These are phyloP conservation scores for Cladorrhinum samala DNA, from an alignment of 495 filamentous ascomycete species.

Conservation along the genomic window DNA sequence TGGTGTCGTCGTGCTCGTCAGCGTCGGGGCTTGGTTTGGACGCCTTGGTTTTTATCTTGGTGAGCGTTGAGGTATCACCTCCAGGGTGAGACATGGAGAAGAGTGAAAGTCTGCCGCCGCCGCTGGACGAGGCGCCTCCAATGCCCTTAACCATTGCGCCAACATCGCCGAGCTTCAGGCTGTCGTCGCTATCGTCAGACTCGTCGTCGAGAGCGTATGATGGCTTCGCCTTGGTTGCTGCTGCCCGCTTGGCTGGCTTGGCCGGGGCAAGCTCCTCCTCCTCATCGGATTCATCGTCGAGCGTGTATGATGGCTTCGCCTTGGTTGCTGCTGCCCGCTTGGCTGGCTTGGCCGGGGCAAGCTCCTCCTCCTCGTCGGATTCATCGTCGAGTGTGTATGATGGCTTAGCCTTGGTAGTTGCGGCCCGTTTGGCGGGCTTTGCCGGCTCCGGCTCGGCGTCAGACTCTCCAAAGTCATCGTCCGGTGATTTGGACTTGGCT, in stretches of 20 bases:
- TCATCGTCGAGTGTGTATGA: not conserved
- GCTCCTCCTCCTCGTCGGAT: conserved; percentile 12
- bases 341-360: not conserved
- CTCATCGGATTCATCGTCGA: not conserved
- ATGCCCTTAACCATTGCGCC: conserved; percentile 89
- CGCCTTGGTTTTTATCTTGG: conserved; percentile 48
- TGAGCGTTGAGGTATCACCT: conserved; percentile 28
- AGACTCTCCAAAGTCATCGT: conserved; percentile 9
- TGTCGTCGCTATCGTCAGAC: conserved; percentile 43
- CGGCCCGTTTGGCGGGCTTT: conserved; percentile 9
- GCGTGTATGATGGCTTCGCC: conserved; percentile 3
- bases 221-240: conserved; percentile 35
- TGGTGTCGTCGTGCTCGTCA: conserved; percentile 69
- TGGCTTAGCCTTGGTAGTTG: conserved; percentile 7
- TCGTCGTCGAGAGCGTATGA: conserved; percentile 36
- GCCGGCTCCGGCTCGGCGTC: not conserved
- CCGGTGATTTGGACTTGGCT: conserved; percentile 13
- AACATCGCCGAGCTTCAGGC: conserved; percentile 75
- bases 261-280: conserved; percentile 17
- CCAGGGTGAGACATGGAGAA: conserved; percentile 69
- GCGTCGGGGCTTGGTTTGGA: conserved; percentile 46
- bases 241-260: conserved; percentile 31
- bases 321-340: conserved; percentile 12
- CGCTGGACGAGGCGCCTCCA: conserved; percentile 41
- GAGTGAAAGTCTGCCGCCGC: conserved; percentile 53